Base-by-base conservation (phyloP, 1,284 basidiomycete species). In the Pseudozyma sp. region DNA sequence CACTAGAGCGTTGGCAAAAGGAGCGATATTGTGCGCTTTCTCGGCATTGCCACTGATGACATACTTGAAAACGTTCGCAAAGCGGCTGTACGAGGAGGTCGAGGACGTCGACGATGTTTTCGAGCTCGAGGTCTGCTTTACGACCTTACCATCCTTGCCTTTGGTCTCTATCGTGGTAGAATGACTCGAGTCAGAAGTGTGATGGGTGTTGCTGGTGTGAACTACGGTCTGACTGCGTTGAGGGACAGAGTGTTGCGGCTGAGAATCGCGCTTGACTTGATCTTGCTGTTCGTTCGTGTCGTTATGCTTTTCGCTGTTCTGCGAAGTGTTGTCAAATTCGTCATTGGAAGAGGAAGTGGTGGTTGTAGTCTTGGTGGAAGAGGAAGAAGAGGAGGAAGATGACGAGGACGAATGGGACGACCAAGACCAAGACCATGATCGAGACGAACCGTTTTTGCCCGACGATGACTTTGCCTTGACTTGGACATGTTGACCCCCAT, bases 391-490 rank as follows among this genome's bases (percentile, higher is more conserved):
- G 5, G 58, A 59, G 0, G 45, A 52, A 21, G 60, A 70, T 7
- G 56, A 50, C 4, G 64, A 72, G 40, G 58, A 65, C 21, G 61
- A 55, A 34, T 52, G 53, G 13, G 61, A 64, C 8, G 65, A 68
- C 60, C 60, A 68, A 1, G 54, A 67, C 64, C 70, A 72, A 5
- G 56, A 64, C 70, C 70, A 73, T 0, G 58, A 60, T 18, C 47
- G 57, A 34, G 53, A 52, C 5, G 19, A 11, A n/a, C 68, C 58
- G 4, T n/a, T 50, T 14, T 25, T 43, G n/a, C 59, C 50, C n/a
- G 44, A n/a, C 40, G 49, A 45, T 21, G 52, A 53, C 39, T 60
- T 53, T 19, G 54, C 62, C 34, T 58, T 38, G 16, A 70, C 59
- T 19, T 65, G 40, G 3, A 70, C 47, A 43, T 58, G 51, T 13